Evolutionary conservation across 2,329 filamentous ascomycete genomes (phyloP).

Genomic region (Alternaria longipes): DNA sequence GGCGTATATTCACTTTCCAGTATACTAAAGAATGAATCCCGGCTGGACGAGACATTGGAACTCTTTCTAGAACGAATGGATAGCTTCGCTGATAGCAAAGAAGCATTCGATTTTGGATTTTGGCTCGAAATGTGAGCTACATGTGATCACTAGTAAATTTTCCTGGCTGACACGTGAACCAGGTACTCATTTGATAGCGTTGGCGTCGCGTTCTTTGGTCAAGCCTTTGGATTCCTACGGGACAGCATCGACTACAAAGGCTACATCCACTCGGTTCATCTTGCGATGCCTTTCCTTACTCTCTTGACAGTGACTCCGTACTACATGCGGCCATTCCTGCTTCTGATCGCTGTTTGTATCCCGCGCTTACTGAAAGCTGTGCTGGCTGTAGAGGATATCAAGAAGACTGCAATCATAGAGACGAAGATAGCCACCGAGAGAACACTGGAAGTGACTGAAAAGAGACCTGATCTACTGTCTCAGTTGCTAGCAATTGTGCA

Average conservation of each 20-base stretch:
- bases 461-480: constrained; percentile 42
- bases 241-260: constrained; percentile 30
- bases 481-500: constrained; percentile 42
- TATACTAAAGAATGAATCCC: constrained; percentile 25
- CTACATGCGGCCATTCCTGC: constrained; percentile 17
- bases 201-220: constrained; percentile 28
- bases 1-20: constrained; percentile 27
- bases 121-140: constrained; percentile 33
- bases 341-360: constrained; percentile 20
- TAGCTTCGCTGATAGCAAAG: constrained; percentile 20
- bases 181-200: constrained; percentile 35
- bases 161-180: neutral
- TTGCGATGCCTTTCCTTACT: constrained; percentile 38
- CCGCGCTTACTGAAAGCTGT: constrained; percentile 36
- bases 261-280: constrained; percentile 47
- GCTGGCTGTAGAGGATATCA: constrained; percentile 25
- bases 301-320: constrained; percentile 21
- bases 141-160: neutral
- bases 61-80: constrained; percentile 24
- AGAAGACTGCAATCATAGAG: constrained; percentile 28
- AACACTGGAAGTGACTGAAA: constrained; percentile 20
- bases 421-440: constrained; percentile 20
- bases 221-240: constrained; percentile 32
- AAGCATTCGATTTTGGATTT: constrained; percentile 26
- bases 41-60: constrained; percentile 20